These are phyloP conservation scores for Aspergillus texensis DNA, from an alignment of 2,329 filamentous ascomycete species.

Conservation along the genomic window DNA sequence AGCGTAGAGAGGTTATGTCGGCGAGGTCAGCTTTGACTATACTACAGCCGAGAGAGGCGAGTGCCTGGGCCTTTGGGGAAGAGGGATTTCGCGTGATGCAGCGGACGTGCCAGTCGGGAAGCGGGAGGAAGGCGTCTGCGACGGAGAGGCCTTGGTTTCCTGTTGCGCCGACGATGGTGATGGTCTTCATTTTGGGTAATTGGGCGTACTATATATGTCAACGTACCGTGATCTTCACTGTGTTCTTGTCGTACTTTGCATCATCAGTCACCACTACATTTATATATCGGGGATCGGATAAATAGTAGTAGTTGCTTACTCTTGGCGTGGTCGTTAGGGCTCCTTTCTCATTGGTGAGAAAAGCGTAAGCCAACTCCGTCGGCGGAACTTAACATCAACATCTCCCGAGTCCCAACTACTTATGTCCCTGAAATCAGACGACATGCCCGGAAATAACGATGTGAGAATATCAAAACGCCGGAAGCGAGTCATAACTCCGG, in stretches of 20 bases:
- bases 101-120: constrained; percentile 34
- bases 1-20: constrained; percentile 28
- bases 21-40: constrained; percentile 33
- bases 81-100: constrained; percentile 35
- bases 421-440: not conserved
- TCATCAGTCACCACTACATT: rapidly evolving
- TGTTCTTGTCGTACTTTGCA: not conserved
- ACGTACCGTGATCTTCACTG: not conserved
- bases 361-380: constrained; percentile 19
- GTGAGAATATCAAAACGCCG: constrained; percentile 6
- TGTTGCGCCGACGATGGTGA: constrained; percentile 41
- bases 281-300: not conserved
- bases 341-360: constrained; percentile 15
- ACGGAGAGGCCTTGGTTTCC: constrained; percentile 38
- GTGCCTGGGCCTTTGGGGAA: constrained; percentile 22
- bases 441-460: constrained; percentile 1
- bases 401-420: not conserved
- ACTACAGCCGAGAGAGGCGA: constrained; percentile 30
- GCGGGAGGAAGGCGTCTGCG: constrained; percentile 27
- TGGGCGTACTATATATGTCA: not conserved
- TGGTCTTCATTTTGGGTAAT: constrained; percentile 26
- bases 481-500: constrained; percentile 40
- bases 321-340: constrained; percentile 8
- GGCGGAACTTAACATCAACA: not conserved
- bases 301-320: not conserved